Percentiles rank a stretch among this genome's conserved stretches.
Conservation (phyloP, 2,329 filamentous ascomycete genomes). For the Myriosclerotinia duriaeana region DNA sequence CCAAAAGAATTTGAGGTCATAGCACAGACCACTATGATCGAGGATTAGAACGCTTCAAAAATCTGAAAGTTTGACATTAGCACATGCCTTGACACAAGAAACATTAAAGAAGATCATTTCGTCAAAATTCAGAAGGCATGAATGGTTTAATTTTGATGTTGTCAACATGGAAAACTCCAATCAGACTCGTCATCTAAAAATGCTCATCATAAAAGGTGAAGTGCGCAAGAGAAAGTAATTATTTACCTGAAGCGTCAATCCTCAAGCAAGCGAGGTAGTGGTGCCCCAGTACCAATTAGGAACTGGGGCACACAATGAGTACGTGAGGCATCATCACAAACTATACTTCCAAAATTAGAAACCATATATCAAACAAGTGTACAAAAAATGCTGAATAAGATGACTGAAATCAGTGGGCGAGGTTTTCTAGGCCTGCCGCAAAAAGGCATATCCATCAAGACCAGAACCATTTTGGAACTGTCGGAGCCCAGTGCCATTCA, state of each 20-base stretch:
- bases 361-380: slow-evolving; percentile 15
- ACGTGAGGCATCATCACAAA: neutral
- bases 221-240: slow-evolving; percentile 21
- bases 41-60: neutral
- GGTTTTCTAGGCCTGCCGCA: slow-evolving; percentile 99
- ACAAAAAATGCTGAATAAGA: neutral
- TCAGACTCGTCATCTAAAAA: slow-evolving; percentile 77
- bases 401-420: slow-evolving; percentile 79
- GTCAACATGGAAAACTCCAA: slow-evolving; percentile 71
- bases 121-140: slow-evolving; percentile 56
- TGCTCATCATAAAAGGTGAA: slow-evolving; percentile 48
- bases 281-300: slow-evolving; percentile 1
- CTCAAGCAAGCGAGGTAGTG: neutral
- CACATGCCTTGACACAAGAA: slow-evolving; percentile 13
- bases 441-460: slow-evolving; percentile 83
- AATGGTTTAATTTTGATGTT: slow-evolving; percentile 67
- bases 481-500: slow-evolving; percentile 99
- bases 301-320: neutral
- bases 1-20: neutral
- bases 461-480: slow-evolving; percentile 44
- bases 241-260: slow-evolving; percentile 26
- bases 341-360: slow-evolving; percentile 20
- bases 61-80: slow-evolving; percentile 10
- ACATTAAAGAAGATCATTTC: slow-evolving; percentile 41
- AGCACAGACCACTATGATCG: neutral